Base-by-base conservation (phyloP, 352 stramenopile species). In the Pythium biforme region DNA sequence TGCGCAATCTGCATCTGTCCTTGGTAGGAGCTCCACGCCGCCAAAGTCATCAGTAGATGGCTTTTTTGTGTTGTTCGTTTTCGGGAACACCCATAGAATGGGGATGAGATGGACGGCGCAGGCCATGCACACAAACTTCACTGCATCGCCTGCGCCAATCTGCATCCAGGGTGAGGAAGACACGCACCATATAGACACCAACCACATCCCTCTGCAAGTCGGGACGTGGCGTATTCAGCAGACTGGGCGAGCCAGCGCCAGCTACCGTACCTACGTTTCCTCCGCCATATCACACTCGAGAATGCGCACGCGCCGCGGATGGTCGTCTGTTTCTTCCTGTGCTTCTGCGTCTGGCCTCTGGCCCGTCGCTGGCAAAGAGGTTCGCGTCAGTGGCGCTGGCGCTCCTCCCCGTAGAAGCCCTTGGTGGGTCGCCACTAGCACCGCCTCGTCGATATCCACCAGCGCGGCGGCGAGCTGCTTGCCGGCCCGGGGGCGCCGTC, bases 271-370 rank as follows among this genome's bases (percentile, higher is more conserved):
- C 14, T 65, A 92, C 85, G 37, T 48, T 49, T 89, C 56, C 20
- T 92, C 75, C 8, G 79, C 72, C 19, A 94, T 75, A 56, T 92
- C 72, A 67, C 85, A 94, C 37, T 79, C 60, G 40, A 77, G 85
- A 3, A 72, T 49, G 12, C 74, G 54, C 27, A 90, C 72, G 12
- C 34, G 46, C n/a, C n/a, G n/a, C n/a, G n/a, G n/a, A n/a, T n/a
- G n/a, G 15, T 15, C 39, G 26, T 51, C 53, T 48, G n/a, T 31
- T 26, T 27, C 39, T 19, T 29, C 19, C 20, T 27, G 2, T 15
- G 40, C 15, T n/a, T 1, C 3, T 14, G 39, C 8, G 6, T 34
- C 23, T 47, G 46, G 37, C 41, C 62, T 73, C 0, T 52, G 51
- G 27, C 25, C 29, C 43, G 59, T 67, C 59, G 59, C 52, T 60